Evolutionary conservation across 1,139 yeast species (phyloP).

Genomic region (Suhomyces panamericanus): DNA sequence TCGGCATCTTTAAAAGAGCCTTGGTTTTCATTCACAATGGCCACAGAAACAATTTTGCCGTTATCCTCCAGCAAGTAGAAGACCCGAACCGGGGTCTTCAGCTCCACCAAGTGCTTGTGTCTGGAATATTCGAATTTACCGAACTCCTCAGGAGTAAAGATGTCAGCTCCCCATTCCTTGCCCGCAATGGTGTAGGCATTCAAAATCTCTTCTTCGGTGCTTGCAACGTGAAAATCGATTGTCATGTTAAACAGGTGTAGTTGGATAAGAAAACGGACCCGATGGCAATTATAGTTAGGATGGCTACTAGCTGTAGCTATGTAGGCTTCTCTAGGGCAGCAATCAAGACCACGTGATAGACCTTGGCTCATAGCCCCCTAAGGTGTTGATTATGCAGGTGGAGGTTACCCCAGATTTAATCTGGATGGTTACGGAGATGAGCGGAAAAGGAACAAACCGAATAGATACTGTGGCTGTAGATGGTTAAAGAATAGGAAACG

Average conservation of each 20-base stretch:
- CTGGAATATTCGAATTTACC: slow-evolving; percentile 23
- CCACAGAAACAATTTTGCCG: slow-evolving; percentile 29
- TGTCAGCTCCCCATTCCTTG: slow-evolving; percentile 31
- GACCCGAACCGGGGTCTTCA: slow-evolving; percentile 19
- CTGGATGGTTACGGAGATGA: too few species aligned
- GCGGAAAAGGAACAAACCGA: too few species aligned
- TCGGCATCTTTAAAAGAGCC: slow-evolving; percentile 38
- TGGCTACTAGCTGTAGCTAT: too few species aligned
- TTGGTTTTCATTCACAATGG: slow-evolving; percentile 26
- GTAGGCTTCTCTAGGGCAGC: too few species aligned
- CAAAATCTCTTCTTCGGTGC: slow-evolving; percentile 29
- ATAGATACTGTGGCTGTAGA: too few species aligned
- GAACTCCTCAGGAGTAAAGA: slow-evolving; percentile 26
- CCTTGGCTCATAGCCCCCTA: too few species aligned
- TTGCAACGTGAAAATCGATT: slow-evolving; percentile 22
- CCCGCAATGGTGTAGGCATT: slow-evolving; percentile 31
- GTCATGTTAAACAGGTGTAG: slow-evolving; percentile 1
- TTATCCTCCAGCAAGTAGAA: slow-evolving; percentile 33
- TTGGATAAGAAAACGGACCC: too few species aligned
- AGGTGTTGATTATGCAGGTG: too few species aligned
- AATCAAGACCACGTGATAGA: too few species aligned
- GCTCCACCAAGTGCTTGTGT: slow-evolving; percentile 16
- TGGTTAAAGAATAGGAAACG: too few species aligned
- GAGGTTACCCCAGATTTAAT: too few species aligned
- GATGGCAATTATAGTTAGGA: too few species aligned